Evolutionary conservation across 2,329 filamentous ascomycete species (phyloP).

Genomic region (Pseudogymnoascus sp.): DNA sequence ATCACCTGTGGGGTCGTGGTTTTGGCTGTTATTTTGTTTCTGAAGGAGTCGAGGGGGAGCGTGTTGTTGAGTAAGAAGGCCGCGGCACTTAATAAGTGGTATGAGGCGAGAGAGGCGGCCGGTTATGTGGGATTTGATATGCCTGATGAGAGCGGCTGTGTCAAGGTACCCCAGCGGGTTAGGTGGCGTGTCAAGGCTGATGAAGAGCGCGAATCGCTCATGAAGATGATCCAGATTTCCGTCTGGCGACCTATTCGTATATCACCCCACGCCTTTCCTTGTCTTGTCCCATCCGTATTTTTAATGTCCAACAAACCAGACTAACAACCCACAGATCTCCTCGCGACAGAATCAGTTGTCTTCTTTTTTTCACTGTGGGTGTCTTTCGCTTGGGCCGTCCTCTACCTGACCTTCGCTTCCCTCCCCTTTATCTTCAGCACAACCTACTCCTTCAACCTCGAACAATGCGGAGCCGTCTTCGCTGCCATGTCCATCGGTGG

Average conservation of each 20-base stretch:
- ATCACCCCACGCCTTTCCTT: slow-evolving; percentile 16
- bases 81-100: slow-evolving; percentile 66
- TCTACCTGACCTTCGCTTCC: slow-evolving; percentile 77
- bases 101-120: slow-evolving; percentile 57
- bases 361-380: slow-evolving; percentile 89
- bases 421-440: slow-evolving; percentile 68
- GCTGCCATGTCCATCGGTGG: slow-evolving; percentile 61
- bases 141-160: slow-evolving; percentile 14
- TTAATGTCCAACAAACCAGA: background rate
- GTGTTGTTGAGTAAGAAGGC: slow-evolving; percentile 75
- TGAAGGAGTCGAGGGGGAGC: slow-evolving; percentile 74
- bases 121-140: slow-evolving; percentile 46
- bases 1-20: slow-evolving; percentile 61
- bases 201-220: slow-evolving; percentile 62
- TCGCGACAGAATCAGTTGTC: slow-evolving; percentile 69
- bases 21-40: slow-evolving; percentile 56
- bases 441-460: slow-evolving; percentile 58
- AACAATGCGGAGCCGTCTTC: slow-evolving; percentile 66
- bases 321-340: slow-evolving; percentile 37
- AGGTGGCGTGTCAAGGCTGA: slow-evolving; percentile 76
- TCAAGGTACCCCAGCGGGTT: slow-evolving; percentile 32
- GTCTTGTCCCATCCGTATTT: background rate
- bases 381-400: slow-evolving; percentile 78
- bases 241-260: slow-evolving; percentile 65
- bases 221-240: slow-evolving; percentile 64